phyloP scores from a whole-genome alignment of 306 rosid genomes.

The Begonia loranthoides region DNA sequence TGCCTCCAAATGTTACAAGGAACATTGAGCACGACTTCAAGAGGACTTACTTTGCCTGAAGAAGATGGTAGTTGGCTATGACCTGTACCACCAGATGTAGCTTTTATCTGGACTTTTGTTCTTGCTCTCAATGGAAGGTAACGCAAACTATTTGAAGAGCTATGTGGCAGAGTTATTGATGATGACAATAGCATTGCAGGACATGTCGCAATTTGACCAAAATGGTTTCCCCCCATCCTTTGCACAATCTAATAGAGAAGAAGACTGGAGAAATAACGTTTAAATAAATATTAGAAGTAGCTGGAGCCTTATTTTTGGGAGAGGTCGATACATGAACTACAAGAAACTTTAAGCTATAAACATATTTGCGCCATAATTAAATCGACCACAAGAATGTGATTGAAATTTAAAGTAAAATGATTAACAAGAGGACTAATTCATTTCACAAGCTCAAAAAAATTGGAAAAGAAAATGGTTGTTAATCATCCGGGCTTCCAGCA shows the following conservation, averaged over 20 bases:
- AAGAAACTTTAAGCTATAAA: too few species aligned
- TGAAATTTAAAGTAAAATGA: too few species aligned
- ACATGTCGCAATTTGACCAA: slow-evolving; percentile 35
- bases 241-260: slow-evolving; percentile 2
- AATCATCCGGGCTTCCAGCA: too few species aligned
- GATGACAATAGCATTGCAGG: slow-evolving; percentile 34
- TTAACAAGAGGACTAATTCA: too few species aligned
- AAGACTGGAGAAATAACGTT: too few species aligned
- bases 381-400: too few species aligned
- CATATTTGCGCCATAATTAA: too few species aligned
- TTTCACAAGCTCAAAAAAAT: too few species aligned
- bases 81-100: slow-evolving; percentile 43
- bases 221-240: slow-evolving; percentile 44
- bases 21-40: slow-evolving; percentile 41
- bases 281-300: too few species aligned
- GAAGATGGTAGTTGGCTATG: slow-evolving; percentile 42
- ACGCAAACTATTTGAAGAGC: slow-evolving; percentile 31
- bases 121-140: slow-evolving; percentile 26
- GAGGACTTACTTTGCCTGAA: slow-evolving; percentile 40
- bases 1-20: slow-evolving; percentile 61
- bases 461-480: too few species aligned
- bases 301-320: too few species aligned
- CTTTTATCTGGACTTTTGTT: slow-evolving; percentile 28
- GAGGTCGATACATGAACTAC: too few species aligned
- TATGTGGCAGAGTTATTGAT: slow-evolving; percentile 15